Evolutionary conservation across 352 stramenopile genomes (phyloP), one percentile per base, ranked within the genome.

Genomic region (Globisporangium rhizosaccharum): DNA sequence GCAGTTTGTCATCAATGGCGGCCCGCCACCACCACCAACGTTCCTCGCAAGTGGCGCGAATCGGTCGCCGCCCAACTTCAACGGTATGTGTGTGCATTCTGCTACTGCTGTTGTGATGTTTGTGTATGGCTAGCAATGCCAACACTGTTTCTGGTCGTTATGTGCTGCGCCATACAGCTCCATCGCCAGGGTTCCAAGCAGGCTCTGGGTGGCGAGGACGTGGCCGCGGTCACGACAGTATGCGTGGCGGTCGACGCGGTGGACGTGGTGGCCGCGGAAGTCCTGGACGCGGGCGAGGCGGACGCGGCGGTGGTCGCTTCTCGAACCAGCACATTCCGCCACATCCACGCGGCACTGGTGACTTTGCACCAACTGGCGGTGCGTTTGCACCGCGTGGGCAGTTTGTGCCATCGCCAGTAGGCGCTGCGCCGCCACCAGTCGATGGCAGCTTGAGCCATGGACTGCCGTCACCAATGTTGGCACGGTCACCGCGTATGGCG

Each of bases 151-250:
- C 25, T 41, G 1, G 4, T 0, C 23, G 23, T 23, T 6, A 7
- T 41, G 14, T 28, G 11, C 20, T 26, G 1, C 6, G 6, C 14
- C n/a, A 37, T 50, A 15, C n/a, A 66, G 53, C 20, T 41, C 45
- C 47, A 6, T 9, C 46, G 18, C 51, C 20, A 39, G 9, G n/a
- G 11, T 68, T 72, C 50, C 57, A 53, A 45, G 30, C 48, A 37
- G 56, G 62, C 20, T 69, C 68, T 8, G 53, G 68, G 37, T 74
- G 70, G 67, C 66, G 66, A 70, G 68, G 61, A 15, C 74, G 53
- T 56, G 75, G 73, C 11, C 68, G 67, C 61, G 73, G 68, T 11
- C 66, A 68, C 57, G 70, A 82, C 20, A 56, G 63, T 33, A 56
- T 60, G 54, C 56, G 57, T 42, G 36, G 56, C 12, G 51, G 62